Evolutionary conservation across 2,329 filamentous ascomycete genomes (phyloP), one percentile per base, ranked within the genome.

Genomic region (Sphaerulina vaccinii): DNA sequence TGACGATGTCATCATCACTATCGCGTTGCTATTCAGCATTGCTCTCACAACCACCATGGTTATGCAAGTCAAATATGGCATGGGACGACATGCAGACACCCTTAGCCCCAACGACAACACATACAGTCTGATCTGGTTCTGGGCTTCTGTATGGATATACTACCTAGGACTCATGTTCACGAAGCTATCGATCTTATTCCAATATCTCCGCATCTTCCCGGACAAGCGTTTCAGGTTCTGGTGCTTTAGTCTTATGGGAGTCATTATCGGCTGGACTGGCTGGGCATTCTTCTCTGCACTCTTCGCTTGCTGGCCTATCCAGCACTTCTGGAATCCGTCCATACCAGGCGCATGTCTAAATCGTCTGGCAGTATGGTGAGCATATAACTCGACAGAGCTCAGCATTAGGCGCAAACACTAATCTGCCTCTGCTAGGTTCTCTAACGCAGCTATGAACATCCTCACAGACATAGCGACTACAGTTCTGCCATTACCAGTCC

Each of bases 181-280:
- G 18, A 70, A 70, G 54, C 57, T 66, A 41, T 68, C 67, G 1
- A 69, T 70, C 29, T 49, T 70, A 11, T 46, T 68, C 24, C 67
- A 69, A 47, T 70, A 70, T 46, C 50, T 65, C 5, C 65, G 66
- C 29, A 64, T 70, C 43, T 70, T 70, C 36, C 57, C 63, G 4
- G 57, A 63, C 3, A 51, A 33, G 8, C 54, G 51, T 5, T 64
- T 65, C 41, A 64, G 65, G 24, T 50, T 55, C 27, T 55, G 56
- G 27, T 65, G 60, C 56, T 62, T 55, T 44, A 51, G 51, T 7
- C 51, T 68, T 33, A 60, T 68, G 33, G 57, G 41, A 5, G 47
- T 68, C 38, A 59, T 69, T 18, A 41, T 58, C 5, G 51, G 51
- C 13, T 68, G 62, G 54, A 65, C 60, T 2, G 54, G 63, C 9